Base-by-base conservation (phyloP, 2,329 filamentous ascomycete genomes). In the Thielaviopsis euricoi region DNA sequence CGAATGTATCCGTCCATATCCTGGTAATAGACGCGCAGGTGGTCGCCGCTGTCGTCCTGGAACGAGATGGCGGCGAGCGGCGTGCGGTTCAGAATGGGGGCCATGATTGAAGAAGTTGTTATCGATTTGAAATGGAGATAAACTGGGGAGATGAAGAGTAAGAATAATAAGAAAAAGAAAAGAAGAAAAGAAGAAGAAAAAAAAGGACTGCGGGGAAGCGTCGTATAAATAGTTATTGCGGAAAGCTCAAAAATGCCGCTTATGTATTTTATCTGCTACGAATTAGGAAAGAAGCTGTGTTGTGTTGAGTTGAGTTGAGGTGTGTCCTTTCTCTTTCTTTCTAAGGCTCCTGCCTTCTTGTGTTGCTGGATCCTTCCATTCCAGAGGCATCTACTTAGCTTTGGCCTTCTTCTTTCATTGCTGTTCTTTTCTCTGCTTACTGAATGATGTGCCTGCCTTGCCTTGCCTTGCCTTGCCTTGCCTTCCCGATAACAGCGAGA, bases 1-100 rank as follows among this genome's bases (percentile, higher is more conserved):
- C 58, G 58, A 15, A 60, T 49, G 33, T 60, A 60, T 52, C 58
- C 58, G 50, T 60, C 58, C 58, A 60, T 57, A 43, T 60, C 58
- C 48, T 60, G 58, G 52, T 60, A 60, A 48, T 55, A 60, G 23
- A 60, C 58, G n/a, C 55, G 55, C n/a, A 60, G 29, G 29, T 60
- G 58, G 25, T 60, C 58, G 53, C 58, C 58, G 53, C 57, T 53
- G n/a, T 60, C 58, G 40, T 60, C 58, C 55, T 60, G 58, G 46
- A 55, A 60, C 19, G 58, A 58, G 52, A 60, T 60, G 26, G 58
- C 58, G 15, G 58, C 58, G 22, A 60, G 29, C 7, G 58, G 58
- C 10, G 55, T 55, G 23, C 58, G 51, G 55, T 60, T 60, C 10
- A 60, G 52, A 53, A 60, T 60, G 7, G 58, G 58, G 33, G 58